Evolutionary conservation across 257 asterid genomes (phyloP), one percentile per base, ranked within the genome.

Genomic region (Ehretia macrophylla): DNA sequence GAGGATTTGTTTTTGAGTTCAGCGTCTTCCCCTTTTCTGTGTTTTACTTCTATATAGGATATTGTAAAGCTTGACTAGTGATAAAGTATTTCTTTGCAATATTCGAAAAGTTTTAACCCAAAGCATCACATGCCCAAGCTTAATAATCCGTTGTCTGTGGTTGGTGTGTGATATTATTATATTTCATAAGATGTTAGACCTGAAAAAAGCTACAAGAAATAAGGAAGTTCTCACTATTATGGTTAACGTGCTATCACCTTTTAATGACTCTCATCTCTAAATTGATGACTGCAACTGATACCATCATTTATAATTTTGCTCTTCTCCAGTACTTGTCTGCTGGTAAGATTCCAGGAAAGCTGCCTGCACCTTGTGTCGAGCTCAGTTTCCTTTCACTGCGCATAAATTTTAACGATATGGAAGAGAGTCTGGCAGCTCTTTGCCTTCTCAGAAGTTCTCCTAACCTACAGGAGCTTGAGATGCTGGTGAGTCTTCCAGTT

Each of bases 401-500:
- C 40, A 77, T 88, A 22, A 83, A 80, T 71, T 91, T 91, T 73
- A 82, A 71, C 48, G 83, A 83, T 53, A 44, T 17, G 50, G 94
- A 84, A 58, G 98, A 91, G 82, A 78, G 72, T 74, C 40, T 75
- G 63, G 92, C 92, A 51, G 94, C 95, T 63, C 86, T 88, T 61
- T 91, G 96, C 68, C 86, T 91, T 66, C 85, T 92, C 27, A 73
- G 94, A 75, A 92, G 99, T 70, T 83, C 86, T 57, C 99, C 95
- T 56, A 84, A 92, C 79, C 87, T 92, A 66, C 90, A 83, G 60
- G 99, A 92, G 79, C 96, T 92, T 53, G 99, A 92, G 76, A 62
- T 92, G 79, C 66, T 84, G 84, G 96, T 91, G 54, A 77, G 96
- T 73, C 64, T 62, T 59, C 56, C 51, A 39, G 39, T 39, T n/a